Percentiles rank a stretch among this genome's conserved stretches.
phyloP scores from a whole-genome alignment of 2,329 filamentous ascomycete genomes.

The Xylaria sp. region DNA sequence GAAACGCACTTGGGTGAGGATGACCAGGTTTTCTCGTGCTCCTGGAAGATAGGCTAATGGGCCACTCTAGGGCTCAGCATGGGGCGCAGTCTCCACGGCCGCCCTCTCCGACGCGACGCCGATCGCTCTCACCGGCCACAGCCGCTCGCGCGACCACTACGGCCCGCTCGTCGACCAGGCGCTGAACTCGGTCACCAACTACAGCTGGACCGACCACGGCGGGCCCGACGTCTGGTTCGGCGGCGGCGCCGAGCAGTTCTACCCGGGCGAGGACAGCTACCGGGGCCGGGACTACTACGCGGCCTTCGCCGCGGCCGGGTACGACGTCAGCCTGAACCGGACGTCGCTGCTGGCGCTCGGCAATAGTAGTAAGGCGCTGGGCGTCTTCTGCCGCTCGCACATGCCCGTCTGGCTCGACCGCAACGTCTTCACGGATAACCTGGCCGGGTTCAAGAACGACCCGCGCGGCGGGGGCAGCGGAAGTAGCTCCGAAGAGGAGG shows the following conservation, averaged over 20 bases:
- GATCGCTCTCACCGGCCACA: slow-evolving; percentile 73
- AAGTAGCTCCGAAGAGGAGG: too few relatives aligned
- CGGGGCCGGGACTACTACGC: slow-evolving; percentile 78
- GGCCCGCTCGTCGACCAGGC: slow-evolving; percentile 75
- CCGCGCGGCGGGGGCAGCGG: slow-evolving; percentile 65
- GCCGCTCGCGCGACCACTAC: slow-evolving; percentile 69
- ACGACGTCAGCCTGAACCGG: slow-evolving; percentile 73
- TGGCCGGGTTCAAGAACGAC: slow-evolving; percentile 66
- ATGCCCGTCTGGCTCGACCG: slow-evolving; percentile 86
- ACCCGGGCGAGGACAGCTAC: slow-evolving; percentile 65
- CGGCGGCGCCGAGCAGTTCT: slow-evolving; percentile 81
- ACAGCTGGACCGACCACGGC: slow-evolving; percentile 75
- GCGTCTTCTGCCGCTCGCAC: slow-evolving; percentile 75
- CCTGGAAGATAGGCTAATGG: slow-evolving; percentile 21
- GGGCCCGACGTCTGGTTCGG: slow-evolving; percentile 84
- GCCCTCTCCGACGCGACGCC: slow-evolving; percentile 82
- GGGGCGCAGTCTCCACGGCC: slow-evolving; percentile 76
- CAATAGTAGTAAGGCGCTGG: slow-evolving; percentile 67
- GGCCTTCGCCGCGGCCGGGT: slow-evolving; percentile 72
- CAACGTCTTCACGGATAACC: slow-evolving; percentile 75
- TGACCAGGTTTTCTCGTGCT: not conserved
- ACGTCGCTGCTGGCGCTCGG: slow-evolving; percentile 65
- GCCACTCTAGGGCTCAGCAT: slow-evolving; percentile 48
- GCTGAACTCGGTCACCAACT: slow-evolving; percentile 76
- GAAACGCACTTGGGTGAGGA: slow-evolving; percentile 62